Conservation (phyloP, 2,329 filamentous ascomycete genomes). For the Xylariomycetidae sp. region DNA sequence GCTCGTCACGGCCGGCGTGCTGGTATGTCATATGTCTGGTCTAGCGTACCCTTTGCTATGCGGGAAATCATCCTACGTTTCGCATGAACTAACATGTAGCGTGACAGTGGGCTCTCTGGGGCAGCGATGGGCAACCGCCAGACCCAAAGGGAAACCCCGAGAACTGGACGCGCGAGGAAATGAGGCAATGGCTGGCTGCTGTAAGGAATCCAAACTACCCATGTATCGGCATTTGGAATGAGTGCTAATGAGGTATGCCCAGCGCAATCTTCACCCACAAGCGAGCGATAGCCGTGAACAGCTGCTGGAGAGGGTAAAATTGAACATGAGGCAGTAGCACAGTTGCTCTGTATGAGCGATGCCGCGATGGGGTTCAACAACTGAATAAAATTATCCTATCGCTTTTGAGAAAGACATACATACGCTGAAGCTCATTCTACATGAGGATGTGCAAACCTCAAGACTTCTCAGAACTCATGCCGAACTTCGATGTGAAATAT, state of each 20-base stretch:
- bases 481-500: too few species aligned
- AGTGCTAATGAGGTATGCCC: constrained; percentile 6
- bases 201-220: constrained; percentile 46
- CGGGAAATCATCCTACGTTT: not conserved
- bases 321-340: constrained; percentile 45
- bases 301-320: constrained; percentile 61
- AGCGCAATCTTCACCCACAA: constrained; percentile 60
- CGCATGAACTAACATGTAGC: not conserved
- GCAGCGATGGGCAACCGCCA: constrained; percentile 62
- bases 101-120: constrained; percentile 69
- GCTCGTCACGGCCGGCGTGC: constrained; percentile 72
- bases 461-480: too few species aligned
- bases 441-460: too few species aligned
- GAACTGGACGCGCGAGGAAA: constrained; percentile 72
- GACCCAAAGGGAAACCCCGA: constrained; percentile 73
- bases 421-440: too few species aligned
- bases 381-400: too few species aligned
- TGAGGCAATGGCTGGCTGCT: constrained; percentile 72
- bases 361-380: too few species aligned
- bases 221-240: not conserved
- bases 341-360: not conserved
- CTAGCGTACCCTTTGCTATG: not conserved
- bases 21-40: constrained; percentile 21
- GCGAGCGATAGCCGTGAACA: constrained; percentile 55
- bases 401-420: too few species aligned